Conservation (phyloP, 202 grass and related monocot genomes). For the Dendrocalamus latiflorus region DNA sequence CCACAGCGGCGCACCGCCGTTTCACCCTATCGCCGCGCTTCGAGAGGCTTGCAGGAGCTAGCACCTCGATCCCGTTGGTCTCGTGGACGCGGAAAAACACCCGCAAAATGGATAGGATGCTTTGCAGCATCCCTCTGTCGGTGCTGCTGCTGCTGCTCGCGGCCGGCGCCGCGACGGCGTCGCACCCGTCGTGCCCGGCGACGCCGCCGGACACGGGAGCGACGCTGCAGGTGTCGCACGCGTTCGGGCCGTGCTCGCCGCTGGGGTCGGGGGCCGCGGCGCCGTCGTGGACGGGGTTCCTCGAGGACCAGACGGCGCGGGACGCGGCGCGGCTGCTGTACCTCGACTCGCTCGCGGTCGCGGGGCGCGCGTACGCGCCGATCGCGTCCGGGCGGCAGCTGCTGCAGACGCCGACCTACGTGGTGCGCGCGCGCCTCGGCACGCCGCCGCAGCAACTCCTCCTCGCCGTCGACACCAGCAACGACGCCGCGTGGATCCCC, state of each 20-base stretch:
- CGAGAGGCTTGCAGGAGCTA: background rate
- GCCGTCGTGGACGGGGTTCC: slow-evolving; percentile 49
- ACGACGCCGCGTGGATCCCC: slow-evolving; percentile 88
- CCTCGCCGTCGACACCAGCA: slow-evolving; percentile 89
- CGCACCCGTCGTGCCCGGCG: slow-evolving; percentile 29
- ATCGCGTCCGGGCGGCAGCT: slow-evolving; percentile 75
- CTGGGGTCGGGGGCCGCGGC: slow-evolving; percentile 8
- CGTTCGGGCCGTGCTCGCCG: slow-evolving; percentile 76
- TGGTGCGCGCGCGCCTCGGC: slow-evolving; percentile 73
- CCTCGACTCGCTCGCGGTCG: slow-evolving; percentile 66
- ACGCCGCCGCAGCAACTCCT: slow-evolving; percentile 71
- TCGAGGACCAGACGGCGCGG: slow-evolving; percentile 51
- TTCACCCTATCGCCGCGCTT: background rate
- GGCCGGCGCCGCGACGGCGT: background rate
- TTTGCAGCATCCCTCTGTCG: background rate
- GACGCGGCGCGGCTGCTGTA: slow-evolving; percentile 67
- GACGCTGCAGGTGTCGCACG: slow-evolving; percentile 76
- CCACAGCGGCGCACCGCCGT: background rate
- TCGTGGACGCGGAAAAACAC: background rate
- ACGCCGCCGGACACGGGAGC: slow-evolving; percentile 51
- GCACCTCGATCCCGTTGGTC: background rate
- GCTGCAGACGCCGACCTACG: slow-evolving; percentile 84
- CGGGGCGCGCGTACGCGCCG: slow-evolving; percentile 60
- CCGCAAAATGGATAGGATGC: background rate
- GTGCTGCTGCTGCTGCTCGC: background rate